Conservation (phyloP, 345 rosid genomes). For the Citrus mangshanensis region DNA sequence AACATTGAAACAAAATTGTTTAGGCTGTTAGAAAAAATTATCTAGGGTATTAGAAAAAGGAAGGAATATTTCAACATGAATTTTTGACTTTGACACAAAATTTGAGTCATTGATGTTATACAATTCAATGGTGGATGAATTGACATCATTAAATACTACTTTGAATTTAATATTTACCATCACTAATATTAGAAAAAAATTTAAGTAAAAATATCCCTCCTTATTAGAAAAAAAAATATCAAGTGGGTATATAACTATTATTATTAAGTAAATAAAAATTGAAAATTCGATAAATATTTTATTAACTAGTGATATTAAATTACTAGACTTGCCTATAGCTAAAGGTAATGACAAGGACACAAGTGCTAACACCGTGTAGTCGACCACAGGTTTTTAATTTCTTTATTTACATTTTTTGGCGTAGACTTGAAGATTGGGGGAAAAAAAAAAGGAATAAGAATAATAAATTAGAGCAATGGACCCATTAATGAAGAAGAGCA, state of each 20-base stretch:
- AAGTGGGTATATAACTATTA: not conserved
- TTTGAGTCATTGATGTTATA: too few relatives aligned
- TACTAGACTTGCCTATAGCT: not conserved
- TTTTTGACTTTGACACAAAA: too few relatives aligned
- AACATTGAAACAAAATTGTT: not conserved
- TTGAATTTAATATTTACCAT: too few relatives aligned
- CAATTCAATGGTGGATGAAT: too few relatives aligned
- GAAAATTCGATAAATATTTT: not conserved
- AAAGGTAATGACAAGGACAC: conserved; percentile 7
- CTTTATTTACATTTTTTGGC: not conserved
- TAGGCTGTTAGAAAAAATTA: not conserved
- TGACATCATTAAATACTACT: too few relatives aligned
- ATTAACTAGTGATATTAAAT: not conserved
- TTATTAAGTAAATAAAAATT: not conserved
- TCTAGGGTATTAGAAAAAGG: not conserved
- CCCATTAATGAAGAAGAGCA: conserved; percentile 7
- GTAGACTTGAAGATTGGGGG: not conserved
- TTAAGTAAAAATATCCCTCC: too few relatives aligned
- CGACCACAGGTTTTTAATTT: not conserved
- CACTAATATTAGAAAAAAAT: too few relatives aligned
- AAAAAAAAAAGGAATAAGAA: not conserved
- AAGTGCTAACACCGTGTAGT: not conserved
- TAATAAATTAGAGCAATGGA: not conserved
- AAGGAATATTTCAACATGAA: too few relatives aligned
- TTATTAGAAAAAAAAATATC: too few relatives aligned